Evolutionary conservation across 352 stramenopile genomes (phyloP).

Genomic region (Pythium scleroteichum): DNA sequence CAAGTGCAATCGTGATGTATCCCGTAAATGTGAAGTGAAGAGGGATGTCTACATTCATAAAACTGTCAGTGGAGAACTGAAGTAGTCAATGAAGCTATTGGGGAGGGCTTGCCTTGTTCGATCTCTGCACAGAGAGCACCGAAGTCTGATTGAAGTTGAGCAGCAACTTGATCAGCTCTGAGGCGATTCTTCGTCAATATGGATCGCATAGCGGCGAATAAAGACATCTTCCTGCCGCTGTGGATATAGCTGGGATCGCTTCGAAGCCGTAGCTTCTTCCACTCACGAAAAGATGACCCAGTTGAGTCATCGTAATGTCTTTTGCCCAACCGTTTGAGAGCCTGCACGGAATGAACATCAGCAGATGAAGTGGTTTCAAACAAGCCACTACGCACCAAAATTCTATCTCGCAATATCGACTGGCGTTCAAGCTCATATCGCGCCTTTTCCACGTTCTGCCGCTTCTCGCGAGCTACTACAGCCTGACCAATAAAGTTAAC

Average conservation of each 20-base stretch:
- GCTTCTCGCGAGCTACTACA: not conserved
- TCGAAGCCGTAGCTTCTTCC: slow-evolving; percentile 18
- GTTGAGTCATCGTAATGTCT: not conserved
- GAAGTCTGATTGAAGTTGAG: not conserved
- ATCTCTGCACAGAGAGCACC: not conserved
- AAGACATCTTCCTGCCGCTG: slow-evolving; percentile 1
- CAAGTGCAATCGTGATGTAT: not conserved
- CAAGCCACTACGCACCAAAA: not conserved
- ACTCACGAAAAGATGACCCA: not conserved
- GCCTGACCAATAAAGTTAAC: not conserved
- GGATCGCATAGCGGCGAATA: slow-evolving; percentile 9
- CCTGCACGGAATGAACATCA: not conserved
- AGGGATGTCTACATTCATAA: not conserved
- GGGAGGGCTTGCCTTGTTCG: not conserved
- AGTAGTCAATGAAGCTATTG: not conserved
- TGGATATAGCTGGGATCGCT: slow-evolving; percentile 1
- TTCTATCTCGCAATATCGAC: not conserved
- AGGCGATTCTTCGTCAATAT: not conserved
- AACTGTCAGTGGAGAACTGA: not conserved
- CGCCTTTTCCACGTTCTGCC: not conserved
- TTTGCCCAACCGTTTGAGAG: not conserved
- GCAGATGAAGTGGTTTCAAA: too few relatives aligned
- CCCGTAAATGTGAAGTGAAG: not conserved
- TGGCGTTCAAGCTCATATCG: slow-evolving; percentile 8
- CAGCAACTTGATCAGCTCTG: not conserved